A percentile compares a stretch with the other conserved stretches of the same genome.
phyloP scores from a whole-genome alignment of 2,329 filamentous ascomycete genomes.

The Phaeoacremonium minimum region DNA sequence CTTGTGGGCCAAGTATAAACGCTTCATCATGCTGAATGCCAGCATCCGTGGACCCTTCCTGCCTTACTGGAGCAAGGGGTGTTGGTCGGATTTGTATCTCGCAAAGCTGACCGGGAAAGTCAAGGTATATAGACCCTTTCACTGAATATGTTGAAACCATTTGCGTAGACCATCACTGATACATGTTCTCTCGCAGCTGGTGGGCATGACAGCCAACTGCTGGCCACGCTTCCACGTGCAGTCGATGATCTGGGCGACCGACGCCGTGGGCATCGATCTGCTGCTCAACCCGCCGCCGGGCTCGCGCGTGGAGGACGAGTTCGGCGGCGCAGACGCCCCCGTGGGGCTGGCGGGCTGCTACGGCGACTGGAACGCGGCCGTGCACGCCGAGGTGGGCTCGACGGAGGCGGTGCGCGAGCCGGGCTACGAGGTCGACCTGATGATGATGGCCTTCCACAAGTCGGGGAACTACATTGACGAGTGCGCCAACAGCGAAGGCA shows the following conservation, averaged over 20 bases:
- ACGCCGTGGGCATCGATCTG: slow-evolving; percentile 27
- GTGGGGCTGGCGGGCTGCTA: slow-evolving; percentile 25
- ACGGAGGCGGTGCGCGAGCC: slow-evolving; percentile 19
- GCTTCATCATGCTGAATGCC: slow-evolving; percentile 29
- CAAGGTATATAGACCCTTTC: slow-evolving; percentile 17
- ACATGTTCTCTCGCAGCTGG: slow-evolving; percentile 20
- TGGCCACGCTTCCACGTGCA: slow-evolving; percentile 26
- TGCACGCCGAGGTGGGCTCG: slow-evolving; percentile 25
- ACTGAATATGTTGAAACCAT: too few relatives aligned
- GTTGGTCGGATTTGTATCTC: slow-evolving; percentile 30
- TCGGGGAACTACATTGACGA: slow-evolving; percentile 12
- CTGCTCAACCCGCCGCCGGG: slow-evolving; percentile 23
- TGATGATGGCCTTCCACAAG: slow-evolving; percentile 25
- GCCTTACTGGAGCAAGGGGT: slow-evolving; percentile 24
- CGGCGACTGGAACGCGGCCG: slow-evolving; percentile 15
- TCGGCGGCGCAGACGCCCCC: slow-evolving; percentile 15
- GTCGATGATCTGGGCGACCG: slow-evolving; percentile 32
- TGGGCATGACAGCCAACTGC: slow-evolving; percentile 31
- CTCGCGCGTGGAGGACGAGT: slow-evolving; percentile 13
- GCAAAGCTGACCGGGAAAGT: slow-evolving; percentile 20
- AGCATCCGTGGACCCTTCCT: slow-evolving; percentile 30
- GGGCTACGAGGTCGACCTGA: slow-evolving; percentile 26
- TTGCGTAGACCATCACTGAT: too few relatives aligned
- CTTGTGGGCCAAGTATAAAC: slow-evolving; percentile 26
- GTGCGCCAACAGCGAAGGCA: slow-evolving; percentile 16